These are phyloP conservation scores for Metarhizium brunneum DNA, from an alignment of 2,329 filamentous ascomycete species.

Conservation along the genomic window DNA sequence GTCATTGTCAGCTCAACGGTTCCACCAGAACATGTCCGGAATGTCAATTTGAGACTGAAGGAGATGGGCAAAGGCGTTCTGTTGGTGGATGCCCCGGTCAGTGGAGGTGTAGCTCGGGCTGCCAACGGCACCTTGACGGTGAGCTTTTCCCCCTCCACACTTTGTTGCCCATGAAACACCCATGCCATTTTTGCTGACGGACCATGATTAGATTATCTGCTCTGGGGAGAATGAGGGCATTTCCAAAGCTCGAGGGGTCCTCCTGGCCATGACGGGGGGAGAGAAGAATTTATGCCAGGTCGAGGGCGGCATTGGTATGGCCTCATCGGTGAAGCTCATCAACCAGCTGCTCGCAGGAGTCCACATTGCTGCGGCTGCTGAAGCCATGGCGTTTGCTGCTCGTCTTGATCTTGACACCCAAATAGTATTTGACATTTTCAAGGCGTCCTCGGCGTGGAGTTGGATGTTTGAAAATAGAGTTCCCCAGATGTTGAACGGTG, in stretches of 20 bases:
- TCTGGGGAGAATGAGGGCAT: too few species aligned
- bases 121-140: conserved; percentile 26
- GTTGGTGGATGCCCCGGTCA: conserved; percentile 27
- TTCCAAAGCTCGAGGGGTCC: too few species aligned
- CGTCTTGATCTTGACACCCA: conserved; percentile 42
- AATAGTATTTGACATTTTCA: conserved; percentile 37
- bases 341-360: conserved; percentile 50
- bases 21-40: conserved; percentile 19
- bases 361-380: conserved; percentile 45
- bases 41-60: conserved; percentile 12
- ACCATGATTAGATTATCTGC: too few species aligned
- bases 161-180: too few species aligned
- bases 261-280: too few species aligned
- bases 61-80: conserved; percentile 16
- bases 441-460: conserved; percentile 25
- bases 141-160: not conserved
- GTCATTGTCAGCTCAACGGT: conserved; percentile 27
- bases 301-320: conserved; percentile 34
- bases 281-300: conserved; percentile 16
- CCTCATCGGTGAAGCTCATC: conserved; percentile 48
- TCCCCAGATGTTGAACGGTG: conserved; percentile 24
- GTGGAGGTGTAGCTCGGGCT: conserved; percentile 26
- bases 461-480: conserved; percentile 26
- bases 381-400: conserved; percentile 47
- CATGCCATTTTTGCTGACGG: too few species aligned